Evolutionary conservation across 176 grass and related monocot genomes (phyloP).

Genomic region (Zea luxurians): DNA sequence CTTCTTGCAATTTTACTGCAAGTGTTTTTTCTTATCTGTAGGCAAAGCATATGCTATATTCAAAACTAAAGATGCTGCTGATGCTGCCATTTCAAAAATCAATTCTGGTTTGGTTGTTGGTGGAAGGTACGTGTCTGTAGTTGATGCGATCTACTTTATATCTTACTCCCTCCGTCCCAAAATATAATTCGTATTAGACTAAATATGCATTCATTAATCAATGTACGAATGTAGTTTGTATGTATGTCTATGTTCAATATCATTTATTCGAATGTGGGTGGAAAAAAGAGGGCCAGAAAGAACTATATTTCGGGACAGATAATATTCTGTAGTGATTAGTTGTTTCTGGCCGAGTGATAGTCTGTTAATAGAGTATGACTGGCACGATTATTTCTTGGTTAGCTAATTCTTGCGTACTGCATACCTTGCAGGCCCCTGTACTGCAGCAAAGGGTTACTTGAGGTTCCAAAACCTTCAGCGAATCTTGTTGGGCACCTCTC

Average conservation of each 20-base stretch:
- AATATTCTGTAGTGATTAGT: no score
- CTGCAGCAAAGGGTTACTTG: slow-evolving; percentile 87
- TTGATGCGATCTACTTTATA: slow-evolving; percentile 14
- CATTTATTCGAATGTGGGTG: no score
- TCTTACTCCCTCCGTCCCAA: background rate
- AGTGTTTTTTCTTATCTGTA: slow-evolving; percentile 41
- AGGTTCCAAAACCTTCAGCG: slow-evolving; percentile 54
- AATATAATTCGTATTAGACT: no score
- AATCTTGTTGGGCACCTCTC: slow-evolving; percentile 71
- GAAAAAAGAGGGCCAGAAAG: no score
- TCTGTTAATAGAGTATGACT: no score
- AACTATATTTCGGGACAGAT: no score
- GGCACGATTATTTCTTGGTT: no score
- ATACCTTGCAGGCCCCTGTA: slow-evolving; percentile 70
- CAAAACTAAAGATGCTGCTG: slow-evolving; percentile 51
- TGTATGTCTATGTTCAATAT: no score
- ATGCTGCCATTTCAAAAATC: slow-evolving; percentile 61
- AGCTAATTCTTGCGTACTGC: no score
- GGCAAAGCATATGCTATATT: slow-evolving; percentile 93
- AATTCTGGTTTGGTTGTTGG: slow-evolving; percentile 70
- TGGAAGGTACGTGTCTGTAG: slow-evolving; percentile 68
- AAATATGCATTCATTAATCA: no score
- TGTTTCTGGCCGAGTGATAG: no score
- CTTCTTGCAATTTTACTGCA: slow-evolving; percentile 18
- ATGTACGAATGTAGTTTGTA: no score